Percentiles rank a stretch among this genome's conserved stretches.
Evolutionary conservation across 2,329 filamentous ascomycete species (phyloP).

Genomic region (Fusarium annulatum): DNA sequence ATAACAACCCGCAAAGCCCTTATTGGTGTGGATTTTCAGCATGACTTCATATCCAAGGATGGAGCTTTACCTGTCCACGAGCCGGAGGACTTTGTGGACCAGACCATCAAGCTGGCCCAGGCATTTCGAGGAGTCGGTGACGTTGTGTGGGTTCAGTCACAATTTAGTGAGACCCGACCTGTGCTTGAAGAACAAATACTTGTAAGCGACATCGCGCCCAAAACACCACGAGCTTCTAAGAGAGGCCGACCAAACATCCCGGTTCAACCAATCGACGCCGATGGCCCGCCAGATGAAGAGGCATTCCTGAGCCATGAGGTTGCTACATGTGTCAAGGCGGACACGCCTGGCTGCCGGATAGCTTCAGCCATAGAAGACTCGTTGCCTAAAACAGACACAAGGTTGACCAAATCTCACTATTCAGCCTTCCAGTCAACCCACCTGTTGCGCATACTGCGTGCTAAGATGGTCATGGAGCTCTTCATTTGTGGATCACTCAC

Average conservation of each 20-base stretch:
- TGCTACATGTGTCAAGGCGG: constrained; percentile 57
- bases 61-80: constrained; percentile 75
- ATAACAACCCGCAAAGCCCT: constrained; percentile 75
- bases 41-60: constrained; percentile 81
- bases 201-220: constrained; percentile 50
- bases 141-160: constrained; percentile 87
- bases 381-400: constrained; percentile 61
- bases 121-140: constrained; percentile 77
- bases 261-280: constrained; percentile 12
- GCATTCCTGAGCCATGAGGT: constrained; percentile 59
- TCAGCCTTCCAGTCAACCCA: constrained; percentile 84
- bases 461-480: constrained; percentile 87
- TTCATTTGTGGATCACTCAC: constrained; percentile 89
- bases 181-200: constrained; percentile 65
- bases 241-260: constrained; percentile 27
- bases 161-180: constrained; percentile 73
- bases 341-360: constrained; percentile 59
- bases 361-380: constrained; percentile 54
- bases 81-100: constrained; percentile 73
- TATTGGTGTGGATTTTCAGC: constrained; percentile 87
- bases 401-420: constrained; percentile 80
- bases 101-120: constrained; percentile 72
- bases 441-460: constrained; percentile 80
- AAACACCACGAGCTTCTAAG: constrained; percentile 14
- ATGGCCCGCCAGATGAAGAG: constrained; percentile 50